Evolutionary conservation across 306 rosid species (phyloP), one percentile per base, ranked within the genome.

Genomic region (Echinosophora koreensis): DNA sequence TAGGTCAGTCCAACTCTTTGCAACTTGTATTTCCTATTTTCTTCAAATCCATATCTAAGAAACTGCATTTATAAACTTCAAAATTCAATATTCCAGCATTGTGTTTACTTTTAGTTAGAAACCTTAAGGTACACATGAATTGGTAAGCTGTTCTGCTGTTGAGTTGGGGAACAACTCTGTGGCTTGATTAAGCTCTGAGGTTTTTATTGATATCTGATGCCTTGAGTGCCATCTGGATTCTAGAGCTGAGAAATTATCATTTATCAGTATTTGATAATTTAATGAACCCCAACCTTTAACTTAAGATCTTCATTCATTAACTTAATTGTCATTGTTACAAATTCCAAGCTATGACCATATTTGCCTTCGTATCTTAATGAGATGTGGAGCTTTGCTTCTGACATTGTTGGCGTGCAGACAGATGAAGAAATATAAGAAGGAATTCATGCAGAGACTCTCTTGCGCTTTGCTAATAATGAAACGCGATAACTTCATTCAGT

Each of bases 351-450:
- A 15, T 41, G 6, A 66, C 37, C 54, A 41, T 60, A 17, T 47
- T 14, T 57, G 1, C 28, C 37, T n/a, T 56, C 17, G 5, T 30
- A 3, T 41, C 50, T 77, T 28, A 15, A 41, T 77, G 46, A 65
- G 6, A 10, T 39, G 0, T 42, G 42, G 35, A 5, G 37, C 27
- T 64, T 61, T 66, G 13, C 74, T 1, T 72, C 10, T 71, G 65
- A 9, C 5, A 70, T 49, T 16, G 58, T n/a, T 79, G 17, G 34
- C 22, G 42, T 46, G 69, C 90, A 92, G 96, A 72, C 84, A 81
- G 15, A 88, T 86, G 93, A 90, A 88, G 87, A 84, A 80, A 74
- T 82, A 90, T 44, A 84, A 77, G 83, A 89, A 78, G 46, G 71
- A 73, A 32, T 90, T 90, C 84, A 41, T 82, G 78, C 77, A 84